These are phyloP conservation scores for Aspergillus indologenus DNA, from an alignment of 495 filamentous ascomycete species.

Conservation along the genomic window DNA sequence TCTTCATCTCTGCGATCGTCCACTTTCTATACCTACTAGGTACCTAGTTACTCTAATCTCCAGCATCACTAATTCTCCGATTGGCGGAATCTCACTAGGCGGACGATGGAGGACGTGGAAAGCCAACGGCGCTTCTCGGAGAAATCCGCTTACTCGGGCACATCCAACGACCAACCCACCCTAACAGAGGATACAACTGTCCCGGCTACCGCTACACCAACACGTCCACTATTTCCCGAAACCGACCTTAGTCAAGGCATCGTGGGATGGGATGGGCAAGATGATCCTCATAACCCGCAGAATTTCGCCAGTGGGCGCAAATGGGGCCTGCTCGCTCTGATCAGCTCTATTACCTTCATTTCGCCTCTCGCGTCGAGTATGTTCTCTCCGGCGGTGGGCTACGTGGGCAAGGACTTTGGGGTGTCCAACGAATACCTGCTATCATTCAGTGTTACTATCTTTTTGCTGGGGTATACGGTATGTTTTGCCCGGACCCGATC, in stretches of 20 bases:
- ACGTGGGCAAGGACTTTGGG: constrained; percentile 56
- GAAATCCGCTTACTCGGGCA: neutral
- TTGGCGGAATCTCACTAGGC: neutral
- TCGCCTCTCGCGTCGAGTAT: constrained; percentile 63
- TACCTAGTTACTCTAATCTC: neutral
- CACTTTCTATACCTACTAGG: neutral
- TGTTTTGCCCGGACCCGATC: constrained; percentile 8
- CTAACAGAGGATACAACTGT: neutral
- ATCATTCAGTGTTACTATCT: constrained; percentile 55
- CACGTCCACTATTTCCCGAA: constrained; percentile 16
- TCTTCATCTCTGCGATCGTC: neutral
- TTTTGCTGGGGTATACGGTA: constrained; percentile 57
- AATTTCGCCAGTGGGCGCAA: constrained; percentile 55
- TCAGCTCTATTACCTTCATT: constrained; percentile 46
- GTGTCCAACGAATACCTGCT: constrained; percentile 51
- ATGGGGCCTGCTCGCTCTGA: constrained; percentile 30
- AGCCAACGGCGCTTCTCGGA: neutral
- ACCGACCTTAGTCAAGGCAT: constrained; percentile 28
- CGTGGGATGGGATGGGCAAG: constrained; percentile 52
- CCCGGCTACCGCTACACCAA: neutral
- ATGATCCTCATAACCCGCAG: constrained; percentile 67
- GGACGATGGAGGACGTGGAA: neutral
- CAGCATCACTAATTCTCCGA: neutral
- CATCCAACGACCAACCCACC: neutral
- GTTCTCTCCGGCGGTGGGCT: constrained; percentile 62